Base-by-base conservation (phyloP, 139 green algal species). In the Edaphochlamys debaryana region DNA sequence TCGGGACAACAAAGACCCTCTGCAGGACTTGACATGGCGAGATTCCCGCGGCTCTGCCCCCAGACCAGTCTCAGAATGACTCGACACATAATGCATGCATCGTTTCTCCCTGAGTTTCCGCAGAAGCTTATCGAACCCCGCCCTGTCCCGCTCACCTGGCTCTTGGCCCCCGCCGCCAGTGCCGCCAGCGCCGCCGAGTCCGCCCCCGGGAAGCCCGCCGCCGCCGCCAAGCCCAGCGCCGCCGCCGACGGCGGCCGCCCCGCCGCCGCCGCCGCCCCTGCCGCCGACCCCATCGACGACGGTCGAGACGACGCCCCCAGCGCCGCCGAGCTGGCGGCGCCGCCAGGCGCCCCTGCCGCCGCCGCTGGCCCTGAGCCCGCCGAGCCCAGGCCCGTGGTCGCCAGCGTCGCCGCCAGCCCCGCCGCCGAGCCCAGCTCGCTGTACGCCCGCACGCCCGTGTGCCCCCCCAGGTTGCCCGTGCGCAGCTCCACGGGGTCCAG, bases 371-470 rank as follows among this genome's bases (percentile, higher is more conserved):
- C 20, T 19, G 50, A 17, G 20, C 56, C 17, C 56, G 56, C 2
- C 56, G 23, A 63, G 56, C 56, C 56, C 23, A 6, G 25, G 56
- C 56, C 56, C 52, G 52, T 20, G 52, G 52, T 15, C 48, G 48
- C 48, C 48, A 54, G 48, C 30, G 17, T 9, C 30, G 62, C 29
- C 30, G 29, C 30, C 62, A 34, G 32, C 38, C 34, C 74, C 25
- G 32, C 32, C 5, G 60, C n/a, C 23, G 75, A 19, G 30, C 15
- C 41, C 62, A 88, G 70, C 69, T 71, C 23, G 20, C 67, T 37
- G 62, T 85, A 88, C n/a, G 72, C 50, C 22, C 56, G 58, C 63
- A 74, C 70, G 15, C 78, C 83, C 22, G 83, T 77, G 50, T 60
- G 64, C 4, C 50, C 60, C 1, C 78, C 78, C 7, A 88, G 52